phyloP scores from a whole-genome alignment of 2,329 filamentous ascomycete species.

The Bipolaris gigantea region DNA sequence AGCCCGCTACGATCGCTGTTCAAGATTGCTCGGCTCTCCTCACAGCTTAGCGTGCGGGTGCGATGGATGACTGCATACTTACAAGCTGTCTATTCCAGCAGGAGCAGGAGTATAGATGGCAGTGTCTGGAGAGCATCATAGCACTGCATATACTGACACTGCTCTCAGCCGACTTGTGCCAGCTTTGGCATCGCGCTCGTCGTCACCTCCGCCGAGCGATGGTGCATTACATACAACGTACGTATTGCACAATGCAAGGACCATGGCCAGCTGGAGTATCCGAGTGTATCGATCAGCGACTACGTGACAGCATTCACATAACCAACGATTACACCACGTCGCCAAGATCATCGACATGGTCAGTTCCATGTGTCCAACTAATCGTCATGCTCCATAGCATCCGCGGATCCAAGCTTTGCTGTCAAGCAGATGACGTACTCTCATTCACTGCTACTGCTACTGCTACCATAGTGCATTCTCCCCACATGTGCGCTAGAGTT shows the following conservation, averaged over 20 bases:
- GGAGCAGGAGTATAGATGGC: background rate
- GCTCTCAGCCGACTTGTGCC: background rate
- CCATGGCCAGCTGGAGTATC: background rate
- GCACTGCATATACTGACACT: constrained; percentile 1
- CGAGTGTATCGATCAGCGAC: background rate
- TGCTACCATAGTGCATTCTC: too few species aligned
- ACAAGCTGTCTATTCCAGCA: constrained; percentile 3
- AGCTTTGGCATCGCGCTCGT: constrained; percentile 1
- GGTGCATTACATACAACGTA: constrained; percentile 3
- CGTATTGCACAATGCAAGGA: background rate
- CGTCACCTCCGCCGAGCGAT: background rate
- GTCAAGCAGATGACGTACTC: background rate
- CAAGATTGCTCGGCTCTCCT: constrained; percentile 15
- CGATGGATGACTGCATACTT: background rate
- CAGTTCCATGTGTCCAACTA: background rate
- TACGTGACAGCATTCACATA: background rate
- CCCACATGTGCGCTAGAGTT: background rate
- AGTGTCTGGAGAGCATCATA: background rate
- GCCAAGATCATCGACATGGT: background rate
- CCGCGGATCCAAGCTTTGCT: background rate
- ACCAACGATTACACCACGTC: background rate
- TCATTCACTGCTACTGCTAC: background rate
- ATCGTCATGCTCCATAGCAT: background rate
- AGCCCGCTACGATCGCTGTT: constrained; percentile 7
- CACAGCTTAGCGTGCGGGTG: background rate